Conservation (phyloP, 441 rosid species). For the Pelargonium australe region DNA sequence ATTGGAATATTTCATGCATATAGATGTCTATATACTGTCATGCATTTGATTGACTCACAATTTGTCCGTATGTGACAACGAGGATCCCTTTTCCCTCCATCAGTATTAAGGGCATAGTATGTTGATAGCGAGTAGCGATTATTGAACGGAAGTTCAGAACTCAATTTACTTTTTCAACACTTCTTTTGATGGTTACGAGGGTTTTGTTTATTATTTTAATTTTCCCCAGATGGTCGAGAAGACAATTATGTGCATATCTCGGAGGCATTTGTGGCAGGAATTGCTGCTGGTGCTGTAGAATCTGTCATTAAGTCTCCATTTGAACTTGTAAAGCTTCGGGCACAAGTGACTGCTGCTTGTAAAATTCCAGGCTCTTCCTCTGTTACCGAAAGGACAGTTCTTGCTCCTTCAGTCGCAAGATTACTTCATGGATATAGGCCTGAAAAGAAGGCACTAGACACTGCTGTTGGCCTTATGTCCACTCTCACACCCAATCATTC, state of each 20-base stretch:
- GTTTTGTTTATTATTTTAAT: conserved; percentile 11
- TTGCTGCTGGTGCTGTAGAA: conserved; percentile 71
- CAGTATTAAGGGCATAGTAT: background rate
- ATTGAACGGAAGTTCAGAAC: background rate
- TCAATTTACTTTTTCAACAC: background rate
- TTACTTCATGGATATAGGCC: conserved; percentile 53
- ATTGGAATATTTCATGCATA: background rate
- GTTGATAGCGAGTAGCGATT: background rate
- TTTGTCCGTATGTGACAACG: background rate
- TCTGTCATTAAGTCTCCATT: conserved; percentile 66
- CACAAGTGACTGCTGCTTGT: conserved; percentile 71
- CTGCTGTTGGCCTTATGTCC: conserved; percentile 61
- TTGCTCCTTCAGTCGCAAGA: conserved; percentile 40
- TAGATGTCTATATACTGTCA: background rate
- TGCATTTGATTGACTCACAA: background rate
- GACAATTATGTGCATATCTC: conserved; percentile 52
- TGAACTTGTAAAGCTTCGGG: conserved; percentile 71
- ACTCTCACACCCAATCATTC: conserved; percentile 57
- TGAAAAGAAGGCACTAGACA: conserved; percentile 54
- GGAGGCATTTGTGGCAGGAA: conserved; percentile 76
- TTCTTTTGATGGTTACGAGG: conserved; percentile 13
- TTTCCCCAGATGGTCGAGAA: conserved; percentile 64
- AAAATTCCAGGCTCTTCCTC: conserved; percentile 33
- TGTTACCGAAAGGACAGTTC: conserved; percentile 27
- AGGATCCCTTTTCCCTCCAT: background rate